Evolutionary conservation across 2,329 filamentous ascomycete genomes (phyloP), one percentile per base, ranked within the genome.

Genomic region (Monosporascus sp.): DNA sequence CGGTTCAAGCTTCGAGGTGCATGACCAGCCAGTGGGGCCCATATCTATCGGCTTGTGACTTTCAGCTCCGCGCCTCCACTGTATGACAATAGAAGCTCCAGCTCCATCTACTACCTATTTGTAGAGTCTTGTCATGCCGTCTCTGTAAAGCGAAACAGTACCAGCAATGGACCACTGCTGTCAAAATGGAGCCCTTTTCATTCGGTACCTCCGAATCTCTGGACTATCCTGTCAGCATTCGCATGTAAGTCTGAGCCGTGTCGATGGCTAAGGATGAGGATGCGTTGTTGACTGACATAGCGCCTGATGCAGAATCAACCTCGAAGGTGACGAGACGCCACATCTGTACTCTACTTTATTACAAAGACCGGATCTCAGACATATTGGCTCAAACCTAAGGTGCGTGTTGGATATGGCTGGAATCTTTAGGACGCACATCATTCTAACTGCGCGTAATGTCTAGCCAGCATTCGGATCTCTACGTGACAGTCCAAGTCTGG

Each of bases 401-500:
- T 88, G 67, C 52, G 65, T 59, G 9, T 26, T 22, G 20, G 43
- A 22, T 47, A 20, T 28, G 5, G 26, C 9, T 17, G 35, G 11
- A 18, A n/a, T 5, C 22, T 20, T 5, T 28, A 26, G 26, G 26
- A 24, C n/a, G 20, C 41, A 8, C 3, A 47, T 55, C 22, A n/a
- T 55, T 41, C 57, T 68, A 51, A 61, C 69, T 65, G 53, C 66
- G 55, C 50, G 43, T 55, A 52, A 35, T 44, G 37, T 55, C 51
- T 58, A 91, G 89, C 70, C 77, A 87, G 1, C 77, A 87, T 67
- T 97, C 91, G 26, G 94, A 99, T 69, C 85, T 99, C 48, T 97
- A 93, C 67, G 86, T 96, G 48, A 97, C 92, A 0, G 88, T 87
- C 8, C 94, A 97, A 71, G 81, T 97, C 64, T 99, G 93, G 88